Conservation (phyloP, 805 yeast genomes). For the Ogataea polymorpha region DNA sequence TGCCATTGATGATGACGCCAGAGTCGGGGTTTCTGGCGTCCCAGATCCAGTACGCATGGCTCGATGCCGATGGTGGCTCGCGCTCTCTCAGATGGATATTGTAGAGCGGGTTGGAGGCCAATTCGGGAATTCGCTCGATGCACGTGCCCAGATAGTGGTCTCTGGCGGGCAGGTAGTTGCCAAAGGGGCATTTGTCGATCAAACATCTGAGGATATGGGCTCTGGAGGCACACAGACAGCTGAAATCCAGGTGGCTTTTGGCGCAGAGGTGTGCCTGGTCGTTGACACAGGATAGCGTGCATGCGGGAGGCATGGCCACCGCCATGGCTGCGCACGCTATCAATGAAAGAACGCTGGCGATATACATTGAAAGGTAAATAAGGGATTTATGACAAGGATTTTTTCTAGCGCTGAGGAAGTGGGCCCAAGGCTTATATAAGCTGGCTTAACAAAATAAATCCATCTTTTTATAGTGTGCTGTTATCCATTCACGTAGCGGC, state of each 20-base stretch:
- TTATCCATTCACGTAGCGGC: too few relatives aligned
- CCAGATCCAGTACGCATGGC: constrained; percentile 1
- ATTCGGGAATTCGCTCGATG: constrained; percentile 34
- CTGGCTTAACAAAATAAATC: background rate
- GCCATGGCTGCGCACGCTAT: background rate
- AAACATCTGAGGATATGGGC: constrained; percentile 36
- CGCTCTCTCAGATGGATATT: constrained; percentile 16
- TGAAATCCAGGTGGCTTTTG: constrained; percentile 28
- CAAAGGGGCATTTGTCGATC: constrained; percentile 41
- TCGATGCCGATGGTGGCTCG: constrained; percentile 1
- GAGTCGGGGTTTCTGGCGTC: background rate
- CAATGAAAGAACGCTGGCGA: constrained; percentile 1
- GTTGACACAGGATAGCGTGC: constrained; percentile 23
- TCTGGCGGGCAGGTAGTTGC: constrained; percentile 42
- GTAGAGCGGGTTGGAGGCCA: constrained; percentile 22
- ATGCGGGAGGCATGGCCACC: constrained; percentile 27
- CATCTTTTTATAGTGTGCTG: background rate
- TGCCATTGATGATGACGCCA: constrained; percentile 1
- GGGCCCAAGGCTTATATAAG: background rate
- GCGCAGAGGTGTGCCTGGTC: constrained; percentile 19
- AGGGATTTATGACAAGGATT: constrained; percentile 1
- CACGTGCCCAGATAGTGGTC: constrained; percentile 50
- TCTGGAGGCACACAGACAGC: constrained; percentile 35
- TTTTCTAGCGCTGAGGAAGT: constrained; percentile 5
- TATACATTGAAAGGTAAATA: constrained; percentile 5